These are phyloP conservation scores for Solanum appendiculatum DNA, from an alignment of 257 asterid genomes.

Conservation along the genomic window DNA sequence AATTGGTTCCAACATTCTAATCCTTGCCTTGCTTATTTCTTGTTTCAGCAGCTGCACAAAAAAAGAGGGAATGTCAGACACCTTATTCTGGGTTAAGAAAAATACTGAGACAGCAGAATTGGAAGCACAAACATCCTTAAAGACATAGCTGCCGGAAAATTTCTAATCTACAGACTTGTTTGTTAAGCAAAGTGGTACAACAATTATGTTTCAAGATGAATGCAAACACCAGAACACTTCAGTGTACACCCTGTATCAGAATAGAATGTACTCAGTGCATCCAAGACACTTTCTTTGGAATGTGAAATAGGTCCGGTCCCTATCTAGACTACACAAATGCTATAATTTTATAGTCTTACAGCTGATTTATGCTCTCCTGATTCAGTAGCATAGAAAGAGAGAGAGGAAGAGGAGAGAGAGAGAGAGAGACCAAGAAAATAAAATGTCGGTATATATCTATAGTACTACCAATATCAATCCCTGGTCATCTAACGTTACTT, in stretches of 20 bases:
- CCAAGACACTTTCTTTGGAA: not conserved
- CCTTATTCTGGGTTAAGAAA: not conserved
- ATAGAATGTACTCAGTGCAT: not conserved
- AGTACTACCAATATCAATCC: not conserved
- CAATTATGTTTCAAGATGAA: not conserved
- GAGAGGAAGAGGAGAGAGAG: not conserved
- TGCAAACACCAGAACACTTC: not conserved
- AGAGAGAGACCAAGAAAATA: not conserved
- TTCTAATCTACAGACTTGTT: not conserved
- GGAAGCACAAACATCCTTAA: not conserved
- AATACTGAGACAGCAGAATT: not conserved
- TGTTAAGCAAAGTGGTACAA: not conserved
- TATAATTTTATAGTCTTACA: not conserved
- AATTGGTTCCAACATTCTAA: slow-evolving; percentile 68
- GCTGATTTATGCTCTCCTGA: not conserved
- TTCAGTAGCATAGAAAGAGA: not conserved
- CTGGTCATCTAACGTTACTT: not conserved
- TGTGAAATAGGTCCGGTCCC: not conserved
- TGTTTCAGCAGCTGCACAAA: slow-evolving; percentile 59
- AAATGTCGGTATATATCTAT: not conserved
- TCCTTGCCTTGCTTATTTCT: slow-evolving; percentile 79
- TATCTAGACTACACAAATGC: not conserved
- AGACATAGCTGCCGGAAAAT: not conserved
- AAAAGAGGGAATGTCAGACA: not conserved
- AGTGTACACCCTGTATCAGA: not conserved